Evolutionary conservation across 768 basidiomycete genomes (phyloP).

Genomic region (Amanita rubescens): DNA sequence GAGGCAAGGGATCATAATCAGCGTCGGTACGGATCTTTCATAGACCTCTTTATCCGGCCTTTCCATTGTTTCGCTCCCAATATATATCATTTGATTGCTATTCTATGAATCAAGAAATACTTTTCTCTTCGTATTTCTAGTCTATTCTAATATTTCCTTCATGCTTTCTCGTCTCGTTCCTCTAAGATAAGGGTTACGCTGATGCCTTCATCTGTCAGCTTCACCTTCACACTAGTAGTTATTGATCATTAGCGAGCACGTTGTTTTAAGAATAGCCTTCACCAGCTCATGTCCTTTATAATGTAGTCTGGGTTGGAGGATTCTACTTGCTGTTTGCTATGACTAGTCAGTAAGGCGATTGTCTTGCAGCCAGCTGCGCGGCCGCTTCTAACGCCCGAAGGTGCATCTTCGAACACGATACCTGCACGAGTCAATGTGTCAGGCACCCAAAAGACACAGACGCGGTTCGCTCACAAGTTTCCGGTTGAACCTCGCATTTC

Average conservation of each 20-base stretch:
- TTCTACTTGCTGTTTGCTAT: constrained; percentile 60
- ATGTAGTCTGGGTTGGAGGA: constrained; percentile 59
- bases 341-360: constrained; percentile 77
- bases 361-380: constrained; percentile 78
- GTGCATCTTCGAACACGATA: constrained; percentile 90
- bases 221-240: not conserved
- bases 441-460: constrained; percentile 6
- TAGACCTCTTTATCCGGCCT: not conserved
- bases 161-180: not conserved
- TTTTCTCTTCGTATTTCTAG: not conserved
- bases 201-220: constrained; percentile 1
- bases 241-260: not conserved
- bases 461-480: constrained; percentile 40
- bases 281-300: constrained; percentile 68
- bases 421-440: constrained; percentile 28
- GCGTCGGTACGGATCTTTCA: not conserved
- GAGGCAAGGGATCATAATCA: constrained; percentile 11
- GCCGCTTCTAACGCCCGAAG: constrained; percentile 76
- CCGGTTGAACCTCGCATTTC: constrained; percentile 53
- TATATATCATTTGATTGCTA: not conserved
- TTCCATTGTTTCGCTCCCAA: not conserved
- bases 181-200: not conserved
- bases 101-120: not conserved
- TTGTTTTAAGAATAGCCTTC: constrained; percentile 12
- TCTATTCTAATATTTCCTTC: not conserved